These are phyloP conservation scores for Lotmaria passim DNA, from an alignment of 208 protist genomes.

Conservation along the genomic window DNA sequence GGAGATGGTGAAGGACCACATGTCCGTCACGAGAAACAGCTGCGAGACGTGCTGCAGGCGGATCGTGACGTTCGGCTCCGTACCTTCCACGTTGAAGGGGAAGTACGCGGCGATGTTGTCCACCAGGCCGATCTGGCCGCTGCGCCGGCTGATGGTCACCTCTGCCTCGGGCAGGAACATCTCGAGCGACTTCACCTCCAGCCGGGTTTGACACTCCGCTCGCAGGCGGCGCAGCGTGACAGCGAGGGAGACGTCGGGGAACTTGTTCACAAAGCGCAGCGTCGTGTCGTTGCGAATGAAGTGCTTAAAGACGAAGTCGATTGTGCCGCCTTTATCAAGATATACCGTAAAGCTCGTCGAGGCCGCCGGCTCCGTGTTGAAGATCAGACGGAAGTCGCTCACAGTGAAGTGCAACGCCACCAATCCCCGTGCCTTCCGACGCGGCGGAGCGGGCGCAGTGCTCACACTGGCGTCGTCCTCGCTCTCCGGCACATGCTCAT, in stretches of 20 bases:
- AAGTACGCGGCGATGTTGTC: slow-evolving; percentile 51
- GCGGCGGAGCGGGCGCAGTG: background rate
- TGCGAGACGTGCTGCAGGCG: slow-evolving; percentile 76
- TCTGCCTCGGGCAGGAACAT: slow-evolving; percentile 68
- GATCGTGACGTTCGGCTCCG: slow-evolving; percentile 65
- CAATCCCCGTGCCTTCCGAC: slow-evolving; percentile 24
- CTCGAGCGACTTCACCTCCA: slow-evolving; percentile 90
- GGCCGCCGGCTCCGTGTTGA: slow-evolving; percentile 71
- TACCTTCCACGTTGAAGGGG: slow-evolving; percentile 56
- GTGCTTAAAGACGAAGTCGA: slow-evolving; percentile 60
- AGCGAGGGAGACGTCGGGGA: slow-evolving; percentile 44
- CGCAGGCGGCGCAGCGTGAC: slow-evolving; percentile 53
- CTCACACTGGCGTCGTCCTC: background rate
- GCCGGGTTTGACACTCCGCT: slow-evolving; percentile 84
- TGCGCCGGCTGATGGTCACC: slow-evolving; percentile 47
- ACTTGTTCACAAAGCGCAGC: slow-evolving; percentile 32
- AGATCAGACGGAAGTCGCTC: slow-evolving; percentile 59
- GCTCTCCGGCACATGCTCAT: background rate
- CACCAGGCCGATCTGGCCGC: slow-evolving; percentile 24
- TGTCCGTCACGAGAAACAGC: slow-evolving; percentile 63
- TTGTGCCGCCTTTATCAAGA: slow-evolving; percentile 59
- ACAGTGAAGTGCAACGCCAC: slow-evolving; percentile 66
- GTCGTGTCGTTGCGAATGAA: slow-evolving; percentile 13
- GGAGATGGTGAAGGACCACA: slow-evolving; percentile 56
- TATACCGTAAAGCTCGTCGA: slow-evolving; percentile 74